Evolutionary conservation across 2,329 filamentous ascomycete genomes (phyloP).

Genomic region (Nemania sp.): DNA sequence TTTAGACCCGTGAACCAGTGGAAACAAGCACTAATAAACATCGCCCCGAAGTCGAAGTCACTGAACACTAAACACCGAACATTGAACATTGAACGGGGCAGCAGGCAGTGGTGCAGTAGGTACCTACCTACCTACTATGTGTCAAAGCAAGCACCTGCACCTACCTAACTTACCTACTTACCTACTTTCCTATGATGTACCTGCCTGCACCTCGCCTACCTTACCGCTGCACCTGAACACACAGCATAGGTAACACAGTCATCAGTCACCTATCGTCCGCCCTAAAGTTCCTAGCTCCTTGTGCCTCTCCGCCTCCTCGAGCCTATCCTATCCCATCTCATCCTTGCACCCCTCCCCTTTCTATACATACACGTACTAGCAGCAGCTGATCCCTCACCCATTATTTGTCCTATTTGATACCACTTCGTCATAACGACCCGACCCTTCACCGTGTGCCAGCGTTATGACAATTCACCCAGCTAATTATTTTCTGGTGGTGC

Average conservation of each 20-base stretch:
- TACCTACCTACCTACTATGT: no score
- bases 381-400: slow-evolving; percentile 22
- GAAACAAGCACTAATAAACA: slow-evolving; percentile 15
- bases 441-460: slow-evolving; percentile 21
- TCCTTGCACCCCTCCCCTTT: slow-evolving; percentile 2
- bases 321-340: neutral
- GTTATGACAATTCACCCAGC: slow-evolving; percentile 5
- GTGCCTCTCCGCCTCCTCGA: neutral
- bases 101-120: neutral
- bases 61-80: no score
- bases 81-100: no score
- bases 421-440: slow-evolving; percentile 28
- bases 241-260: neutral
- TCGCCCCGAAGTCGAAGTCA: slow-evolving; percentile 9
- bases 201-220: neutral
- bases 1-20: slow-evolving; percentile 2
- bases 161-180: no score
- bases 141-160: slow-evolving; percentile 4
- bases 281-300: neutral
- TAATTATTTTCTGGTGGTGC: slow-evolving; percentile 22
- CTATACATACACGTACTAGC: neutral
- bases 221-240: neutral
- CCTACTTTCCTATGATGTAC: no score
- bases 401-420: slow-evolving; percentile 27
- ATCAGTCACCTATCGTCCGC: neutral